Conservation (phyloP, 2,329 filamentous ascomycete species). For the Aureobasidium zeae region DNA sequence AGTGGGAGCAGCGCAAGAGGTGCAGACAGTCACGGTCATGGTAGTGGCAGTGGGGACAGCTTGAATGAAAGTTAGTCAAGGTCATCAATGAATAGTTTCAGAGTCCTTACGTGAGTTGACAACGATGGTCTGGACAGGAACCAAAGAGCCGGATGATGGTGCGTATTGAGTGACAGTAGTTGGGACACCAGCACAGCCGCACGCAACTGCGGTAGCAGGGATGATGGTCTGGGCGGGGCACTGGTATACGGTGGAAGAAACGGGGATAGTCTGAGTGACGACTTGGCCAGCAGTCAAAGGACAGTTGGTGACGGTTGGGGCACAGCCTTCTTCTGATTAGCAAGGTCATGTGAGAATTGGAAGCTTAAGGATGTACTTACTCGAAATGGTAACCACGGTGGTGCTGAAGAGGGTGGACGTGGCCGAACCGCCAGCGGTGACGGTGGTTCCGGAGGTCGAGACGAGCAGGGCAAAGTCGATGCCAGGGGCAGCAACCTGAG, state of each 20-base stretch:
- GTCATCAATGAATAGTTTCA: not conserved
- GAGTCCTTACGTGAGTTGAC: conserved; percentile 4
- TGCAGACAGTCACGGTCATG: conserved; percentile 13
- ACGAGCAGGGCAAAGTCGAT: conserved; percentile 11
- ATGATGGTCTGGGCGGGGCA: conserved; percentile 5
- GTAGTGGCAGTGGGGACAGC: too few relatives aligned
- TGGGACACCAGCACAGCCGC: conserved; percentile 11
- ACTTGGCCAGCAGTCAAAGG: conserved; percentile 1
- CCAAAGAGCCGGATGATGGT: conserved; percentile 19
- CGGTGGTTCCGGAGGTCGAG: not conserved
- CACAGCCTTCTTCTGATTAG: too few relatives aligned
- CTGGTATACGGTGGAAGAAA: not conserved
- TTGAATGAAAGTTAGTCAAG: not conserved
- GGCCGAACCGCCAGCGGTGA: not conserved
- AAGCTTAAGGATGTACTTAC: too few relatives aligned
- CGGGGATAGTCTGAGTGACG: not conserved
- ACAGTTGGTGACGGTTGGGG: conserved; percentile 16
- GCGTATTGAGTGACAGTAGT: conserved; percentile 10
- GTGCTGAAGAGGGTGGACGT: conserved; percentile 13
- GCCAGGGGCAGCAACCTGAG: not conserved
- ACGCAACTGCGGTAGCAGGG: conserved; percentile 23
- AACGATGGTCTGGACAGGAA: conserved; percentile 14
- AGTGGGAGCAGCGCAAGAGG: conserved; percentile 1
- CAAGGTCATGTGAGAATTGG: too few relatives aligned
- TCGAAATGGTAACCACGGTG: conserved; percentile 10